Conservation (phyloP, 2,329 filamentous ascomycete species). For the Pseudogymnoascus verrucosus region DNA sequence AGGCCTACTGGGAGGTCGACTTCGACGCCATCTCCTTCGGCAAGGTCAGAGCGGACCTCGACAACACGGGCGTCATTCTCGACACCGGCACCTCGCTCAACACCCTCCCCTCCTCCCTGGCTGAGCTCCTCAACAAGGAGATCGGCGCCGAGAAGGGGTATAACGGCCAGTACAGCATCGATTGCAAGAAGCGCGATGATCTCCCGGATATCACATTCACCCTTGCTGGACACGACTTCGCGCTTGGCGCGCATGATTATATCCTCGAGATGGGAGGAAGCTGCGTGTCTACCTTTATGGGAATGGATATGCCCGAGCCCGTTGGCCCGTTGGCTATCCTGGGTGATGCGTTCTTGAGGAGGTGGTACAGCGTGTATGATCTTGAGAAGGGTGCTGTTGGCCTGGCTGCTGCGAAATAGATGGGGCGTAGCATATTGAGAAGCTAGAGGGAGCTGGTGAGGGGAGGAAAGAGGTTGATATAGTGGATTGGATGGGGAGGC, state of each 20-base stretch:
- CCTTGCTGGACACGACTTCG: conserved; percentile 86
- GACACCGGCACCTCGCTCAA: conserved; percentile 98
- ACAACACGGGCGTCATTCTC: conserved; percentile 91
- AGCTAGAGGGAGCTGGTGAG: background rate
- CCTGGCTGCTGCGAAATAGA: conserved; percentile 71
- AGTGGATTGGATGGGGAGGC: background rate
- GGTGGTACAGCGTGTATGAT: conserved; percentile 95
- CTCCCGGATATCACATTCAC: conserved; percentile 91
- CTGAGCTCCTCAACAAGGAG: conserved; percentile 94
- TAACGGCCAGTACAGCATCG: conserved; percentile 93
- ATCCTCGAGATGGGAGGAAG: conserved; percentile 90
- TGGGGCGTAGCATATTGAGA: background rate
- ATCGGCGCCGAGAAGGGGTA: conserved; percentile 97
- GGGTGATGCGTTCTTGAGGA: conserved; percentile 77
- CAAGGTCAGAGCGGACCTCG: conserved; percentile 76
- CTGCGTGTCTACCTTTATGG: conserved; percentile 97
- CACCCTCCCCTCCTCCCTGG: conserved; percentile 81
- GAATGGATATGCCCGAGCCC: conserved; percentile 79
- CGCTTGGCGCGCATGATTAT: conserved; percentile 83
- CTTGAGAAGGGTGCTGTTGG: conserved; percentile 82
- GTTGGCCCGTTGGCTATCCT: conserved; percentile 90
- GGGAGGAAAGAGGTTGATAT: background rate
- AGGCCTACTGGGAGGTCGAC: conserved; percentile 99
- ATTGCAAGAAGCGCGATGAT: conserved; percentile 73
- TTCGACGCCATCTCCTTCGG: conserved; percentile 88